Percentiles rank a stretch among this genome's conserved stretches.
phyloP scores from a whole-genome alignment of 129 eudicot species.

The Erigeron canadensis region DNA sequence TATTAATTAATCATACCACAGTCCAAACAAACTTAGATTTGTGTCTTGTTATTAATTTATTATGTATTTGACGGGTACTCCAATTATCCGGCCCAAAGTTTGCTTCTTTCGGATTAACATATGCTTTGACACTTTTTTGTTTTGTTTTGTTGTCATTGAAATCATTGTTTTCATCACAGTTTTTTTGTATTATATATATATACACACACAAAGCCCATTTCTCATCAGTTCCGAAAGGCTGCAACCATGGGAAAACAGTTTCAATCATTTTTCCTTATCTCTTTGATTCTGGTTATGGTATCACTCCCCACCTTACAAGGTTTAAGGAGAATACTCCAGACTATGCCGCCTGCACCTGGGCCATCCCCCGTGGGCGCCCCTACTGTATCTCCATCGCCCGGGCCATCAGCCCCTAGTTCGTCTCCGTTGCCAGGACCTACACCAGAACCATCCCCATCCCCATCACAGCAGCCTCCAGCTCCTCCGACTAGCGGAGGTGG shows the following conservation, averaged over 20 bases:
- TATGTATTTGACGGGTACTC: constrained; percentile 25
- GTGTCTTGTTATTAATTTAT: constrained; percentile 32
- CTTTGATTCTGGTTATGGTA: constrained; percentile 27
- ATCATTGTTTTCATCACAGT: constrained; percentile 38
- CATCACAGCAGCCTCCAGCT: constrained; percentile 23
- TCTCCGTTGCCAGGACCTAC: constrained; percentile 10
- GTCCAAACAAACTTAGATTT: background rate
- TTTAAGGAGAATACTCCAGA: constrained; percentile 22
- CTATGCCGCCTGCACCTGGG: background rate
- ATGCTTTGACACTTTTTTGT: background rate
- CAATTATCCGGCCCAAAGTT: constrained; percentile 10
- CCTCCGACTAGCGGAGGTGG: background rate
- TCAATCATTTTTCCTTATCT: constrained; percentile 8
- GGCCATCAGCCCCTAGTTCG: background rate
- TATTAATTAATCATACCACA: background rate
- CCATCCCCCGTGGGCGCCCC: background rate
- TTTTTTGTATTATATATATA: constrained; percentile 5
- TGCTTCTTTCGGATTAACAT: constrained; percentile 18
- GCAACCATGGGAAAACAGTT: constrained; percentile 25
- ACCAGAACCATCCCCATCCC: background rate
- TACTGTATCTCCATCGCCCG: background rate
- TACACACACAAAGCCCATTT: background rate
- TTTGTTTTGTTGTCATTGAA: constrained; percentile 9
- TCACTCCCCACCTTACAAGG: constrained; percentile 21
- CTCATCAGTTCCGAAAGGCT: constrained; percentile 10